Evolutionary conservation across 2,329 filamentous ascomycete species (phyloP).

Genomic region (Paraphaeosphaeria minitans): DNA sequence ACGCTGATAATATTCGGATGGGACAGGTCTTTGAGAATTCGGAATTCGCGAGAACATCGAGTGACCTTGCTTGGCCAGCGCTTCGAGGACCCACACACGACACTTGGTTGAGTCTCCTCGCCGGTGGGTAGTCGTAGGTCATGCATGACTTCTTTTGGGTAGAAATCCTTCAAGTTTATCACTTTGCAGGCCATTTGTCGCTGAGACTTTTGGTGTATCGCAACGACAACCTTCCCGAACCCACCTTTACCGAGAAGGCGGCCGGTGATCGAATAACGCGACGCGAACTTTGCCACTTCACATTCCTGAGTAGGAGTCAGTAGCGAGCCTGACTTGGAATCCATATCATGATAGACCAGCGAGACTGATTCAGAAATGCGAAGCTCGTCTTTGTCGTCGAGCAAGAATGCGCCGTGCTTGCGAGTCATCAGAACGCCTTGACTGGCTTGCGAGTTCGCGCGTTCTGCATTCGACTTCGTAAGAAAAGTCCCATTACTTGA

Average conservation of each 20-base stretch:
- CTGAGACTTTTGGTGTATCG: conserved; percentile 56
- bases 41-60: conserved; percentile 49
- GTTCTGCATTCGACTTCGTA: conserved; percentile 32
- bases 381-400: conserved; percentile 52
- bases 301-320: conserved; percentile 38
- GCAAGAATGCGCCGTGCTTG: conserved; percentile 46
- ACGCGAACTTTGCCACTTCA: conserved; percentile 51
- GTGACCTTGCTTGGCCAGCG: conserved; percentile 31
- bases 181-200: conserved; percentile 73
- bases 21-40: conserved; percentile 57
- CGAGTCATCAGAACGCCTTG: conserved; percentile 39
- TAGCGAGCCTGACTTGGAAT: conserved; percentile 10
- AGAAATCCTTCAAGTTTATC: conserved; percentile 54
- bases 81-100: conserved; percentile 11
- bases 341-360: conserved; percentile 30
- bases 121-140: conserved; percentile 14
- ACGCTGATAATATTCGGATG: conserved; percentile 64
- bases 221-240: conserved; percentile 61
- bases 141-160: conserved; percentile 14
- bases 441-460: conserved; percentile 25
- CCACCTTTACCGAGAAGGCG: conserved; percentile 61
- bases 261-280: conserved; percentile 56
- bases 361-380: conserved; percentile 37
- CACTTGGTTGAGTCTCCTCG: conserved; percentile 6
- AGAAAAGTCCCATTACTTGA: conserved; percentile 52